Percentiles rank a stretch among this genome's conserved stretches.
phyloP scores from a whole-genome alignment of 306 rosid species.

The Geum urbanum region DNA sequence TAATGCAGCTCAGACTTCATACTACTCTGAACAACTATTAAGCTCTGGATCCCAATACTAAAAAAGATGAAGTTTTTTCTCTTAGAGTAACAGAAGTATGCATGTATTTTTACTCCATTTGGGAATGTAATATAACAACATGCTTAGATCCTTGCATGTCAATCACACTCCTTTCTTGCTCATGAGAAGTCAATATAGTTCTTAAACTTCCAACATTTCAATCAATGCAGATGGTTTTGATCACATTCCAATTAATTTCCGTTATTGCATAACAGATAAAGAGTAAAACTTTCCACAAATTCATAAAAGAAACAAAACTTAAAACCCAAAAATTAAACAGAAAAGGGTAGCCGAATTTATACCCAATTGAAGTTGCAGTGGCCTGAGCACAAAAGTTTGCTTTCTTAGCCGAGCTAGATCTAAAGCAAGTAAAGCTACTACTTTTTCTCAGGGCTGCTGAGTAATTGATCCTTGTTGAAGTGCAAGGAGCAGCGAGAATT shows the following conservation, averaged over 20 bases:
- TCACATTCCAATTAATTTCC: too few species aligned
- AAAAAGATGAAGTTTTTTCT: not conserved
- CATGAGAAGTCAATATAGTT: not conserved
- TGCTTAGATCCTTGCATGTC: not conserved
- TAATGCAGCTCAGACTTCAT: not conserved
- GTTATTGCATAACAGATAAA: not conserved
- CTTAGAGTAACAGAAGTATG: not conserved
- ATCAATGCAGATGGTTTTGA: not conserved
- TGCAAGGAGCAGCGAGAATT: conserved; percentile 8
- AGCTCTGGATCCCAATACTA: not conserved
- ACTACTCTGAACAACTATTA: not conserved
- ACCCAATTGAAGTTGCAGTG: conserved; percentile 47
- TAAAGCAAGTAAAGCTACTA: conserved; percentile 22
- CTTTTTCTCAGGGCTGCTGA: conserved; percentile 17
- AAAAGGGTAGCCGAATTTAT: conserved; percentile 23
- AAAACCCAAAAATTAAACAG: not conserved
- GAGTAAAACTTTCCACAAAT: not conserved
- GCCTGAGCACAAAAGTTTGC: conserved; percentile 30
- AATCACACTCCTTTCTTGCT: too few species aligned
- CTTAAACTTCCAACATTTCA: not conserved
- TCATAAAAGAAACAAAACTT: conserved; percentile 6
- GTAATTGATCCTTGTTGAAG: conserved; percentile 22
- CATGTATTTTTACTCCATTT: not conserved
- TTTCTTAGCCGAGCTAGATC: conserved; percentile 21
- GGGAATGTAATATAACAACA: not conserved